These are phyloP conservation scores for Phytophthora nicotianae DNA, from an alignment of 352 stramenopile species.

Conservation along the genomic window DNA sequence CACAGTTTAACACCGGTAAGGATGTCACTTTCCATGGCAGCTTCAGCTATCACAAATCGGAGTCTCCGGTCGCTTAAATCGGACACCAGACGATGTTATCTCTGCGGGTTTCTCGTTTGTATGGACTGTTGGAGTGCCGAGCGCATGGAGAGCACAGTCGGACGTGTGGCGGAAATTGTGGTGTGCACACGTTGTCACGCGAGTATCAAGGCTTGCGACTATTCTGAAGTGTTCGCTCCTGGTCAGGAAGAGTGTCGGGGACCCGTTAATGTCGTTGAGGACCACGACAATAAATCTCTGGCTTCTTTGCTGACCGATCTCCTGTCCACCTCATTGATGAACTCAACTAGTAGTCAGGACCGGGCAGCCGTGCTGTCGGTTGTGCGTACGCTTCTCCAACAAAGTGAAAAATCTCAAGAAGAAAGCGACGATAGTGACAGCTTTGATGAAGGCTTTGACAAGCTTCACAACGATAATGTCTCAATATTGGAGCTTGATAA, in stretches of 20 bases:
- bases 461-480: constrained; percentile 18
- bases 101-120: constrained; percentile 28
- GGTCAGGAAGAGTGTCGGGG: constrained; percentile 16
- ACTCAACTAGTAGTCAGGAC: constrained; percentile 8
- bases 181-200: constrained; percentile 23
- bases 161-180: constrained; percentile 21
- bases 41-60: constrained; percentile 14
- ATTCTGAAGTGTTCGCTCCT: constrained; percentile 19
- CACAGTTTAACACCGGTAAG: constrained; percentile 31
- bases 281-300: neutral
- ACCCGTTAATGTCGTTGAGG: constrained; percentile 12
- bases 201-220: constrained; percentile 26
- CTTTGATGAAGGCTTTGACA: neutral
- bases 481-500: constrained; percentile 17
- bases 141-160: constrained; percentile 24
- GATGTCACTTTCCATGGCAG: constrained; percentile 19
- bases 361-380: constrained; percentile 34
- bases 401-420: constrained; percentile 9
- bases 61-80: constrained; percentile 19
- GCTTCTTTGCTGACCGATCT: constrained; percentile 33
- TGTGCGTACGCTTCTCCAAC: constrained; percentile 26
- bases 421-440: constrained; percentile 7
- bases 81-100: constrained; percentile 30
- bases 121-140: constrained; percentile 31
- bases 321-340: constrained; percentile 27